Base-by-base conservation (phyloP, 1,139 yeast species). In the Fermentozyma sake region DNA sequence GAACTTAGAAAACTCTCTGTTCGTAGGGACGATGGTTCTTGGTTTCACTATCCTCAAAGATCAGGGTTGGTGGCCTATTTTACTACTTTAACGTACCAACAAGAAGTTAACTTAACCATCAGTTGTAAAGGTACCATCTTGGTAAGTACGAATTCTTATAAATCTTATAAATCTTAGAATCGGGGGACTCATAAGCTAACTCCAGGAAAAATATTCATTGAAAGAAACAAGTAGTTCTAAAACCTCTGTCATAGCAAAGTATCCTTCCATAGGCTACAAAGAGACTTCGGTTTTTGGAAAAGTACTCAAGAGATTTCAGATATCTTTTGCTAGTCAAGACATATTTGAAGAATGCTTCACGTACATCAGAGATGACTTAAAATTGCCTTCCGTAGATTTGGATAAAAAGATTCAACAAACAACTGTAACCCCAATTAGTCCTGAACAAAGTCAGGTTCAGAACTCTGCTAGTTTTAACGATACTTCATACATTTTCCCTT, bases 41-140 rank as follows among this genome's bases (percentile, higher is more conserved):
- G 61, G 61, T 32, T 32, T 23, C 59, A 54, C 27, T 49, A 39
- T 22, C 61, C 61, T 2, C 58, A 54, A 20, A 30, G 60, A 16
- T 33, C 55, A 7, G 54, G 49, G 19, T 22, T 55, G 11, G 38
- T 46, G 5, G 35, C 52, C 8, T 42, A 40, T 22, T 43, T 53
- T 22, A n/a, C n/a, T n/a, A n/a, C n/a, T n/a, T n/a, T n/a, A n/a
- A 31, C 42, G 5, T 21, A 30, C 19, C 22, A 20, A 13, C 30
- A 28, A 8, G 39, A 39, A 18, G 33, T 33, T 5, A 24, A 26
- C n/a, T 38, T 38, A 9, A 29, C 32, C 11, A 31, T 44, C n/a
- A 30, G 29, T 14, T 54, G 58, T 58, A 50, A 42, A 27, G 52
- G 50, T 2, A 37, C 46, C 3, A 35, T 37, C 6, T 31, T 50